Base-by-base conservation (phyloP, 1,284 basidiomycete species). In the Trichosporon asahii region DNA sequence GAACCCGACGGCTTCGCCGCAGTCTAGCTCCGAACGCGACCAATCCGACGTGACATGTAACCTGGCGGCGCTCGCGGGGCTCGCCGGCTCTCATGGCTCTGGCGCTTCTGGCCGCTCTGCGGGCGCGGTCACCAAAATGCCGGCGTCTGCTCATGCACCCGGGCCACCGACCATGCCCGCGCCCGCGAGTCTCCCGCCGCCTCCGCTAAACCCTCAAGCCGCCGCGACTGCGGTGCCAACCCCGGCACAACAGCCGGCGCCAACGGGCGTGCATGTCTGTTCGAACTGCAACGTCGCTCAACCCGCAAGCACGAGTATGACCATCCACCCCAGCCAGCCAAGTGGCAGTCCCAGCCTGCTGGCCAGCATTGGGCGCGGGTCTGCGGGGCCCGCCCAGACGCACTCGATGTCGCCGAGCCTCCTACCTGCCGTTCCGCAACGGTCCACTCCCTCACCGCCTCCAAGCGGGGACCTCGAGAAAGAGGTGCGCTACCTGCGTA, bases 11-110 rank as follows among this genome's bases (percentile, higher is more conserved):
- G 40, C 40, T 44, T 44, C 40, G 40, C 53, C 53, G 53, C 53
- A 57, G 53, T 27, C 53, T 57, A 57, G 53, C 53, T 57, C 53
- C 53, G 53, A 57, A 57, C 53, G 25, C 27, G 25, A 57, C 23
- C 53, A 27, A 27, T 27, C 53, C 53, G 53, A 27, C 53, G 53
- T 57, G 53, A 57, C 53, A 57, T 57, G 53, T 57, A 27, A 57
- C 25, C 27, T 27, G 11, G 23, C 23, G 53, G 25, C 40, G 40
- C 40, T 44, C 8, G 40, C 40, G 40, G 40, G 40, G 40, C 40
- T 44, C 18, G 40, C 40, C 12, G 40, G 40, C 18, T 7, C 15
- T 8, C 5, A 4, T n/a, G 40, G 11, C 18, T 44, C 40, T 3
- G 35, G 11, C 35, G 11, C 3, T 37, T 37, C 35, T 37, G 35